Base-by-base conservation (phyloP, 2,329 filamentous ascomycete genomes). In the Aspergillus chevalieri region DNA sequence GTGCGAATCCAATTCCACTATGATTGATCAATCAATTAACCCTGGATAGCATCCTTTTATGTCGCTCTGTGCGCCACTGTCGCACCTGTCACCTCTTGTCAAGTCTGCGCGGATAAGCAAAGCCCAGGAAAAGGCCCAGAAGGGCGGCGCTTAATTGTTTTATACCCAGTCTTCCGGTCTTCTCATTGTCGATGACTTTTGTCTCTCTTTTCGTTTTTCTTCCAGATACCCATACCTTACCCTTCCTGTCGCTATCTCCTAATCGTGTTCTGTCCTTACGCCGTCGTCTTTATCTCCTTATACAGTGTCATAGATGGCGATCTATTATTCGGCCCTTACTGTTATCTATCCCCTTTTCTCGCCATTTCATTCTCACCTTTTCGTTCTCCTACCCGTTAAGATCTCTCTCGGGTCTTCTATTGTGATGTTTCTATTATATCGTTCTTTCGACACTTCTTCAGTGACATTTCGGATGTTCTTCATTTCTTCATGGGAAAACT, bases 61-160 rank as follows among this genome's bases (percentile, higher is more conserved):
- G 85, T 83, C 84, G 63, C 70, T 78, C 55, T 90, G 87, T 60
- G 83, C 87, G 49, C 86, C 88, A 51, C 71, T 91, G 14, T 78
- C 78, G 48, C 89, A 90, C 52, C 78, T 97, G 48, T 86, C 92
- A 22, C 91, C 92, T 8, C 79, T 97, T 51, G 92, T 97, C 47
- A 83, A 85, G 63, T 87, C 90, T 39, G 92, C 92, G 44, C 82
- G 91, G 57, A 83, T 89, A 66, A 90, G 90, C 56, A 82, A 91
- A 67, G 87, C 87, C 22, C 86, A 92, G 63, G 92, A 97, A 72
- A 89, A 88, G 72, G 83, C 84, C 52, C 81, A 83, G 56, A 88
- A 88, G 68, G 83, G 69, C 39, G 65, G 67, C 28, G 53, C 58
- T 49, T 71, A 59, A 52, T 51, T 34, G 47, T 48, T 33, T 52